Base-by-base conservation (phyloP, 805 yeast species). In the Hemisphaericaspora nanyangensis region DNA sequence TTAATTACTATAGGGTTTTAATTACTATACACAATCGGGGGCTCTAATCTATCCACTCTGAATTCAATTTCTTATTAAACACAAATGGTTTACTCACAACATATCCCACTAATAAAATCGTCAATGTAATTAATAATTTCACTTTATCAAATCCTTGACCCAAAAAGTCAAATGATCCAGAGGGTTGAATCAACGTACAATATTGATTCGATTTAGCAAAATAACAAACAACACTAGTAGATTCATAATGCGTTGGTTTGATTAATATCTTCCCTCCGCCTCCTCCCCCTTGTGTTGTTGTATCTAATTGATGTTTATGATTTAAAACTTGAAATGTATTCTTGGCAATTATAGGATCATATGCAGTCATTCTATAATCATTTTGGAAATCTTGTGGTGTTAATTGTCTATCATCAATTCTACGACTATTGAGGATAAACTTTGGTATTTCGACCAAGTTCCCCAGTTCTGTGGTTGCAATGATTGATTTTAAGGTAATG, bases 161-260 rank as follows among this genome's bases (percentile, higher is more conserved):
- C 56, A 91, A 70, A 36, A 77, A 68, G 61, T 91, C 99, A 61
- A 86, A 90, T 29, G 87, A 85, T 31, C 77, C 76, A 0, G 96
- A 86, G 0, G 98, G 96, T 36, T 83, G 75, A 13, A 85, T 71
- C 40, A 79, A 70, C 0, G 95, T 82, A 53, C 90, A 85, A 63
- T 85, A 90, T 6, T 84, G 57, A 54, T 87, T 95, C 33, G 70
- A 60, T 20, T 52, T 44, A 15, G 83, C 86, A 32, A 79, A 62
- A 27, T 74, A 68, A 44, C 93, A 80, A 0, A 85, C 75, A 15
- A 86, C 70, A 2, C 83, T 70, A 0, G 97, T 89, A 2, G 95
- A 85, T 61, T 91, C 98, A 37, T 89, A 65, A 29, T 76, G 72
- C 0, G 97, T 85, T 2, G 64, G 63, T 39, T 47, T 51, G n/a